These are phyloP conservation scores for Rhodomyrtus psidioides DNA, from an alignment of 441 rosid genomes.

Conservation along the genomic window DNA sequence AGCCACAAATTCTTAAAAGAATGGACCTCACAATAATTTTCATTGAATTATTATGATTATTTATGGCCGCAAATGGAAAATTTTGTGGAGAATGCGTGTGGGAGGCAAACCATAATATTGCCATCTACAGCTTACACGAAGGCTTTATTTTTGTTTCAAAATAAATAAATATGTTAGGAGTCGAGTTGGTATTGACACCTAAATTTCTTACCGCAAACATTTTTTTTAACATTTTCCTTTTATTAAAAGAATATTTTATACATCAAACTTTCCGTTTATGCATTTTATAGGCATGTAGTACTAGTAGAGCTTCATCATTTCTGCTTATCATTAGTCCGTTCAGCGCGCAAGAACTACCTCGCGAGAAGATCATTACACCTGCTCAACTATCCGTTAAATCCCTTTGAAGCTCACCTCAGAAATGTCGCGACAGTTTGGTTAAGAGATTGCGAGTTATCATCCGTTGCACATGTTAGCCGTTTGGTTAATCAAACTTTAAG, in stretches of 20 bases:
- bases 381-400: background rate
- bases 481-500: background rate
- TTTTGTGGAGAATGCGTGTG: background rate
- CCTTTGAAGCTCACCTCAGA: background rate
- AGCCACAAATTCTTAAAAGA: too few species aligned
- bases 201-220: background rate
- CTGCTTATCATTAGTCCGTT: background rate
- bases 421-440: background rate
- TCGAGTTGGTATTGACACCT: background rate
- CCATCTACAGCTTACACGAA: background rate
- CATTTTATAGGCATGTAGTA: background rate
- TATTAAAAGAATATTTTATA: too few species aligned
- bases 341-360: background rate
- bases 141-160: background rate
- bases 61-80: background rate
- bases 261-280: background rate
- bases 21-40: too few species aligned
- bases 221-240: background rate
- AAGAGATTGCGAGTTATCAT: background rate
- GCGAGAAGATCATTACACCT: background rate
- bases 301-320: accelerated
- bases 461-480: background rate
- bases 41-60: too few species aligned
- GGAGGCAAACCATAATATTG: background rate
- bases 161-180: too few species aligned